A percentile compares a stretch with the other conserved stretches of the same genome.
phyloP scores from a whole-genome alignment of 306 rosid genomes.

The Abrus precatorius region DNA sequence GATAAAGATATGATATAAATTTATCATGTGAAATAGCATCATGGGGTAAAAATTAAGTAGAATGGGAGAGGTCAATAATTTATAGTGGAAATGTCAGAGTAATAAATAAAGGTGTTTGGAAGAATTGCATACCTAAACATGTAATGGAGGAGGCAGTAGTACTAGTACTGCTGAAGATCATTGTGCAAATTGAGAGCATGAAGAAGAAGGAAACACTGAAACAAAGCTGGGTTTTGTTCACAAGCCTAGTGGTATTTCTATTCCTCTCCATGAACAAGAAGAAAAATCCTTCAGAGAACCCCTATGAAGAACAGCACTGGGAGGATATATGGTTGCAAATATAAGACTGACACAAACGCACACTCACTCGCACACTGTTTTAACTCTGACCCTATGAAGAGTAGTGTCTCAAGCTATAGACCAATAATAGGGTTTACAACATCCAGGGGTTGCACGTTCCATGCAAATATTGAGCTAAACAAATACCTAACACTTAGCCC shows the following conservation, averaged over 20 bases:
- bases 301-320: slow-evolving; percentile 21
- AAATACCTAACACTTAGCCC: slow-evolving; percentile 53
- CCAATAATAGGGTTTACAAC: slow-evolving; percentile 46
- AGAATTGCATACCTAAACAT: slow-evolving; percentile 61
- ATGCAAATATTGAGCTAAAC: slow-evolving; percentile 60
- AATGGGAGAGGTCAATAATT: slow-evolving; percentile 8
- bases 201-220: slow-evolving; percentile 42
- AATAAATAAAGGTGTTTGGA: not conserved
- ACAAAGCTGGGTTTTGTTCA: slow-evolving; percentile 45
- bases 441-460: slow-evolving; percentile 50
- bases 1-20: slow-evolving; percentile 15
- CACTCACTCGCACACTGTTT: slow-evolving; percentile 18
- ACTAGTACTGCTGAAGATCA: slow-evolving; percentile 48
- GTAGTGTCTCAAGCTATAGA: slow-evolving; percentile 48
- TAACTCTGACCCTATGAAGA: slow-evolving; percentile 45
- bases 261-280: slow-evolving; percentile 78
- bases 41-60: not conserved
- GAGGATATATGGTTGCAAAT: slow-evolving; percentile 36
- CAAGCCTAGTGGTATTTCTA: slow-evolving; percentile 50
- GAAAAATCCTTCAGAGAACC: slow-evolving; percentile 25
- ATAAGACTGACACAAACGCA: slow-evolving; percentile 35
- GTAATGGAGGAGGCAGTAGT: slow-evolving; percentile 45
- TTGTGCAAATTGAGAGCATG: slow-evolving; percentile 60
- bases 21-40: not conserved
- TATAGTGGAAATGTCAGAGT: not conserved